Percentiles rank a stretch among this genome's conserved stretches.
phyloP scores from a whole-genome alignment of 78 protist species.

The Bodo saltans region DNA sequence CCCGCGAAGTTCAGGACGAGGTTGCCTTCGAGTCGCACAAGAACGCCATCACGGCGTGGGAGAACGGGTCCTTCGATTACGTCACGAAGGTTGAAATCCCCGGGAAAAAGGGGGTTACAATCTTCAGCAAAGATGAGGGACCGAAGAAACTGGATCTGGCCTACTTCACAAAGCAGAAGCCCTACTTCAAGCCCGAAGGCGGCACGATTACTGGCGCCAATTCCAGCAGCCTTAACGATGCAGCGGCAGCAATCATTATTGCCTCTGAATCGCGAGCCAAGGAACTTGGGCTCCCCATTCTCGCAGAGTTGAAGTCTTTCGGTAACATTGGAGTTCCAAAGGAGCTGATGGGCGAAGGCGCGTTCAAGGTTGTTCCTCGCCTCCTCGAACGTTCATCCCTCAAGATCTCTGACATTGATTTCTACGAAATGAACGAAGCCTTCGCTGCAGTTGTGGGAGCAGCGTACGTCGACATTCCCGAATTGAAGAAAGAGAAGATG shows the following conservation, averaged over 20 bases:
- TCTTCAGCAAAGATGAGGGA: conserved; percentile 58
- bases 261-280: conserved; percentile 54
- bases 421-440: conserved; percentile 77
- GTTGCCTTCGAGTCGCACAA: conserved; percentile 66
- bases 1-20: conserved; percentile 77
- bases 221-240: conserved; percentile 47
- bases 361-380: conserved; percentile 48
- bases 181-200: conserved; percentile 69
- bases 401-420: conserved; percentile 50
- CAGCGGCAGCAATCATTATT: conserved; percentile 77
- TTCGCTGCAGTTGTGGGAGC: conserved; percentile 70
- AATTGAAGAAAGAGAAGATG: conserved; percentile 55
- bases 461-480: conserved; percentile 31
- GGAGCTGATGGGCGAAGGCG: conserved; percentile 63
- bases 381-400: conserved; percentile 38
- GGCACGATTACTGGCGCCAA: conserved; percentile 54
- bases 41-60: conserved; percentile 62
- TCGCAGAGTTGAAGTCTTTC: conserved; percentile 58
- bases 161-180: conserved; percentile 48
- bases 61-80: conserved; percentile 47
- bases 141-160: conserved; percentile 59
- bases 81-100: conserved; percentile 57
- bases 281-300: conserved; percentile 54
- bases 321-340: conserved; percentile 35
- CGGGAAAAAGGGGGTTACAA: conserved; percentile 36